phyloP scores from a whole-genome alignment of 768 basidiomycete genomes.

The Psilocybe cubensis region DNA sequence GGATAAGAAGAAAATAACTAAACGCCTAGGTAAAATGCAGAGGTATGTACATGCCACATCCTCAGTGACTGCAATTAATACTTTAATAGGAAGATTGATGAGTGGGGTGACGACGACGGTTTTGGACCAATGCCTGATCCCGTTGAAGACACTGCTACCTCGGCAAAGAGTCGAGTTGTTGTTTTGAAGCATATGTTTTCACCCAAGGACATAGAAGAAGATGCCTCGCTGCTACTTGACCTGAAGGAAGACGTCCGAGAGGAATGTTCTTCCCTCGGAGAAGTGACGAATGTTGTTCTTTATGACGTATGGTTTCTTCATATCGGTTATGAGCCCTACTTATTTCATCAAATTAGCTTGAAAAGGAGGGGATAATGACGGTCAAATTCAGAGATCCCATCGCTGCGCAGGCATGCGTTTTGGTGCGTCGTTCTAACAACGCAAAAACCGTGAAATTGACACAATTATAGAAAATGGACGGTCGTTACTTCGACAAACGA shows the following conservation, averaged over 20 bases:
- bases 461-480: slow-evolving; percentile 83
- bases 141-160: slow-evolving; percentile 48
- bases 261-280: slow-evolving; percentile 87
- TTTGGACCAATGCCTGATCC: slow-evolving; percentile 74
- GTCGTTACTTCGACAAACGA: slow-evolving; percentile 87
- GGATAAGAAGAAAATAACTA: slow-evolving; percentile 78
- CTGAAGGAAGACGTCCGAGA: slow-evolving; percentile 97
- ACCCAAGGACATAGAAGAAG: slow-evolving; percentile 81
- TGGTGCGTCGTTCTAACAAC: slow-evolving; percentile 45
- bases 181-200: slow-evolving; percentile 97
- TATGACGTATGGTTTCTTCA: slow-evolving; percentile 76
- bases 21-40: slow-evolving; percentile 84
- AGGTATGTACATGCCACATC: slow-evolving; percentile 48
- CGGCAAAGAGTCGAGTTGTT: slow-evolving; percentile 76
- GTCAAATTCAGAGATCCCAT: slow-evolving; percentile 93
- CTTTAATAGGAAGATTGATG: slow-evolving; percentile 74
- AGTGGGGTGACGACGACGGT: slow-evolving; percentile 95
- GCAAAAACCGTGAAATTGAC: slow-evolving; percentile 1
- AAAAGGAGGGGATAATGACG: slow-evolving; percentile 92
- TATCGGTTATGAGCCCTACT: background rate
- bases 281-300: slow-evolving; percentile 93
- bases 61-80: background rate
- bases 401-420: slow-evolving; percentile 91
- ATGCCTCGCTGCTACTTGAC: slow-evolving; percentile 84
- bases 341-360: slow-evolving; percentile 58